phyloP scores from a whole-genome alignment of 495 filamentous ascomycete genomes.

The Pseudoneurospora amorphoporcata region DNA sequence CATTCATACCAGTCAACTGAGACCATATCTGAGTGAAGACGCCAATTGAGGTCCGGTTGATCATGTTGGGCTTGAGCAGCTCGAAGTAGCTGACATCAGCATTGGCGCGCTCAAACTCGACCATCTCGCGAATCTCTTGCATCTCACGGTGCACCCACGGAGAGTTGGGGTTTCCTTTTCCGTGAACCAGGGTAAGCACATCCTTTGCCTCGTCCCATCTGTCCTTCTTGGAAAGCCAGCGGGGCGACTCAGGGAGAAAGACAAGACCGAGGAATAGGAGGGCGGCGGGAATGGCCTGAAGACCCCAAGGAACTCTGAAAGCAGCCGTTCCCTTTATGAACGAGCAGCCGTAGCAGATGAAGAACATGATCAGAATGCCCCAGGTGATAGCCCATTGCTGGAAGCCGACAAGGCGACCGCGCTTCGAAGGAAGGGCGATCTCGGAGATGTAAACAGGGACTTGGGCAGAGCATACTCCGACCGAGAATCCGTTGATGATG shows the following conservation, averaged over 20 bases:
- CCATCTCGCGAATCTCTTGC: constrained; percentile 57
- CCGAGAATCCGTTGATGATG: constrained; percentile 64
- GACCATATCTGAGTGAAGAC: constrained; percentile 78
- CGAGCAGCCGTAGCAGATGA: constrained; percentile 64
- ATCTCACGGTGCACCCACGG: constrained; percentile 56
- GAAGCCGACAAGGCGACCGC: constrained; percentile 59
- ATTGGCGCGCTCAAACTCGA: constrained; percentile 56
- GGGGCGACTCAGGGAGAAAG: constrained; percentile 63
- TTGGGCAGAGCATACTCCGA: constrained; percentile 71
- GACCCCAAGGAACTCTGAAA: constrained; percentile 67
- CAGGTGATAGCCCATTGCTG: constrained; percentile 78
- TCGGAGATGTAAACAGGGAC: constrained; percentile 75
- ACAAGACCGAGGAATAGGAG: constrained; percentile 52
- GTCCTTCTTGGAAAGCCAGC: constrained; percentile 66
- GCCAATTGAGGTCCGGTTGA: constrained; percentile 65
- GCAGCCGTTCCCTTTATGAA: constrained; percentile 50
- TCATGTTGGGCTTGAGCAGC: constrained; percentile 59
- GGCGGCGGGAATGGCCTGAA: constrained; percentile 63
- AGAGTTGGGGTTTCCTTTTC: constrained; percentile 49
- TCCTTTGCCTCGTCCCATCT: constrained; percentile 59
- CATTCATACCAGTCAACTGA: constrained; percentile 77
- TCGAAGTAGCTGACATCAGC: constrained; percentile 57
- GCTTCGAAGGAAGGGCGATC: constrained; percentile 55
- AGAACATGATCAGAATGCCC: constrained; percentile 71
- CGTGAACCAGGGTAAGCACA: constrained; percentile 59